phyloP scores from a whole-genome alignment of 2,329 filamentous ascomycete species.

The Pseudogymnoascus sp. region DNA sequence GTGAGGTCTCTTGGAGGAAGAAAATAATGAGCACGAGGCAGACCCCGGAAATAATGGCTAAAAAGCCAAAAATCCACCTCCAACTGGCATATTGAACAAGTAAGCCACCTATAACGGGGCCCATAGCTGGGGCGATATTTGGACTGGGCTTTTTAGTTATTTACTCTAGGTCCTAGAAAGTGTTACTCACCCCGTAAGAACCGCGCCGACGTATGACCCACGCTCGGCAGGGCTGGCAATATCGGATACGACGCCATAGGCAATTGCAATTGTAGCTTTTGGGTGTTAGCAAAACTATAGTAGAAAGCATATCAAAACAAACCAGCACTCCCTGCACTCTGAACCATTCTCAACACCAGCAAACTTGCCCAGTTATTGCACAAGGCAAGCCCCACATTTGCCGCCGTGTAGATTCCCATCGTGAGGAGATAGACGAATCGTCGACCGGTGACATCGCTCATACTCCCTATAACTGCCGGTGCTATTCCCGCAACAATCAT shows the following conservation, averaged over 20 bases:
- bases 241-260: slow-evolving; percentile 54
- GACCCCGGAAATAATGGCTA: slow-evolving; percentile 37
- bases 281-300: slow-evolving; percentile 26
- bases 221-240: slow-evolving; percentile 52
- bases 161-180: background rate
- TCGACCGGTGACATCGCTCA: slow-evolving; percentile 48
- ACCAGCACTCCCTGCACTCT: slow-evolving; percentile 40
- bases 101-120: slow-evolving; percentile 43
- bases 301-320: background rate
- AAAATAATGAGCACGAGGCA: slow-evolving; percentile 31
- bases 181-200: slow-evolving; percentile 24
- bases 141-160: background rate
- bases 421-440: slow-evolving; percentile 45
- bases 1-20: slow-evolving; percentile 27
- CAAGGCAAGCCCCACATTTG: slow-evolving; percentile 46
- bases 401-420: slow-evolving; percentile 46
- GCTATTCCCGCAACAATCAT: slow-evolving; percentile 47
- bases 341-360: slow-evolving; percentile 46
- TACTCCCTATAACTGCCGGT: slow-evolving; percentile 48
- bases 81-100: slow-evolving; percentile 41
- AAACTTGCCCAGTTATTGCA: slow-evolving; percentile 42
- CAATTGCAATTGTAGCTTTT: slow-evolving; percentile 52
- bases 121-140: slow-evolving; percentile 34
- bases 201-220: slow-evolving; percentile 59
- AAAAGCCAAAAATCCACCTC: slow-evolving; percentile 46